Percentiles rank a stretch among this genome's conserved stretches.
phyloP scores from a whole-genome alignment of 192 early-diverging fungal genomes.

The Phlyctochytrium bullatum region DNA sequence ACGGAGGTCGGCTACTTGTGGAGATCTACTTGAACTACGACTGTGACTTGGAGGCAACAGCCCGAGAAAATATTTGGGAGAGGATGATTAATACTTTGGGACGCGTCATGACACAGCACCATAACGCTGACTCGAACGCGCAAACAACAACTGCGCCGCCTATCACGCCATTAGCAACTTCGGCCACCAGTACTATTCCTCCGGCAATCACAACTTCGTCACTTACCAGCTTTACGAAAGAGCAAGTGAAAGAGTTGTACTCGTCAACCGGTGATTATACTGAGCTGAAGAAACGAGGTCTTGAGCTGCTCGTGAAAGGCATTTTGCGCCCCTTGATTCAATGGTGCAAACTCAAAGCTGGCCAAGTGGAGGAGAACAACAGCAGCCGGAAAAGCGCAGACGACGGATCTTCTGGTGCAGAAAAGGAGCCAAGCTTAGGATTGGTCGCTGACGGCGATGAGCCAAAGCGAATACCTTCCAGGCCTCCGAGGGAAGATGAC shows the following conservation, averaged over 20 bases:
- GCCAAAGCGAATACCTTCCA: background rate
- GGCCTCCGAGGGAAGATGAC: slow-evolving; percentile 57
- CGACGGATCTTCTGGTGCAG: slow-evolving; percentile 8
- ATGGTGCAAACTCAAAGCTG: slow-evolving; percentile 37
- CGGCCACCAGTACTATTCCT: slow-evolving; percentile 8
- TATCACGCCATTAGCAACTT: background rate
- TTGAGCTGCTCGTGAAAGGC: slow-evolving; percentile 53
- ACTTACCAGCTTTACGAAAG: slow-evolving; percentile 48
- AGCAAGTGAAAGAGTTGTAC: slow-evolving; percentile 54
- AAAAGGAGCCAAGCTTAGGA: slow-evolving; percentile 22
- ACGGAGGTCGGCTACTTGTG: slow-evolving; percentile 68
- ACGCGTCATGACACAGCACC: slow-evolving; percentile 54
- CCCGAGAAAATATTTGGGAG: slow-evolving; percentile 85
- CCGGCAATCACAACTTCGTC: slow-evolving; percentile 53
- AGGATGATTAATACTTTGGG: slow-evolving; percentile 70
- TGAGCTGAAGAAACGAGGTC: slow-evolving; percentile 50
- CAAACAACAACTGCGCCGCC: slow-evolving; percentile 25
- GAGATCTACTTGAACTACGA: slow-evolving; percentile 96
- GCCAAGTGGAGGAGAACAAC: slow-evolving; percentile 17
- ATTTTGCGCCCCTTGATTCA: slow-evolving; percentile 44
- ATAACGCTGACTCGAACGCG: slow-evolving; percentile 55
- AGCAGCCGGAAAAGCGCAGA: slow-evolving; percentile 14
- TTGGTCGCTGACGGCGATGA: slow-evolving; percentile 37
- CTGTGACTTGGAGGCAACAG: slow-evolving; percentile 73
- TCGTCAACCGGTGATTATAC: slow-evolving; percentile 48